Base-by-base conservation (phyloP, 78 protist genomes). In the Dictyostelium brefeldianum region DNA sequence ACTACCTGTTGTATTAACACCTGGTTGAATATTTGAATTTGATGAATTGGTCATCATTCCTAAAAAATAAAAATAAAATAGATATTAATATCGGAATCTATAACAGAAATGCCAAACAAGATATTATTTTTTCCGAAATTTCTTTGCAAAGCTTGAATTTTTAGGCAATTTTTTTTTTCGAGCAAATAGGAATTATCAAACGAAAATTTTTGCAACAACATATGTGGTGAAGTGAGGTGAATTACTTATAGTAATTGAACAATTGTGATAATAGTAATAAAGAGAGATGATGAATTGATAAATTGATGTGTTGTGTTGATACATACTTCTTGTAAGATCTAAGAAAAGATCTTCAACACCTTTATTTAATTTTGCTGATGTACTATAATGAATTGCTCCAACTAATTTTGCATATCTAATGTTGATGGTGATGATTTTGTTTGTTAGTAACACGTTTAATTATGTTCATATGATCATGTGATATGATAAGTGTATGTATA, bases 331-430 rank as follows among this genome's bases (percentile, higher is more conserved):
- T 9, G 98, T 71, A 25, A 97, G 65, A 22, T 90, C 91, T 15
- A 95, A 64, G 75, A 98, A 96, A 20, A 89, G 22, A 3, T 98
- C 99, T 65, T 94, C 96, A 59, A 98, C 90, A 31, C 97, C 97
- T 56, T 78, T 81, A 87, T 93, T 92, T 36, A 80, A 62, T 74
- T 97, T 97, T 9, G 99, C 99, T 20, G 97, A 95, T 18, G 98
- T 95, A 78, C 95, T 56, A 77, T 96, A 89, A 95, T 96, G 98
- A 36, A 18, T 29, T 43, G 99, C 99, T 14, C 97, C 98, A 18
- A 96, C 97, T 53, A 91, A 83, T 29, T 70, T 83, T 17, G 97
- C 97, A 36, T 92, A 96, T 12, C 90, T 59, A 50, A 10, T 36
- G 43, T 36, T 36, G 9, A 67, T 22, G 22, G 1, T 31, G 22